Evolutionary conservation across 176 grass and related monocot species (phyloP), one percentile per base, ranked within the genome.

Genomic region (Rhynchospora pubera): DNA sequence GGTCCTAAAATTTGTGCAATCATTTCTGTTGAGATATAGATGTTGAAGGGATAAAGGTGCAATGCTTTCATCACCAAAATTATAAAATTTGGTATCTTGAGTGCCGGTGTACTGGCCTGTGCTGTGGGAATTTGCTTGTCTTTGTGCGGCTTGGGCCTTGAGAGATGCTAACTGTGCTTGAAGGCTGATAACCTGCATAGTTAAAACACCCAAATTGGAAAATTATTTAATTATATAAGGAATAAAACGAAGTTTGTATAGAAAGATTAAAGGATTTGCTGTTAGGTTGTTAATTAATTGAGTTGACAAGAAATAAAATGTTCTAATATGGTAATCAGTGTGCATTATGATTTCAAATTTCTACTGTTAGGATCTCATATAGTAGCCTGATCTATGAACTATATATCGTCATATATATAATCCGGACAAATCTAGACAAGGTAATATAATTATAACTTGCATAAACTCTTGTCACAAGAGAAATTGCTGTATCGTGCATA

Each of bases 141-240:
- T 81, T 64, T 81, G 79, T 4, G 43, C 24, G 65, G 79, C 60
- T 64, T 82, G 59, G 21, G 79, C 79, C 26, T 66, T 82, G 60
- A 82, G 79, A 52, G 60, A 65, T 82, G 79, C 22, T 82, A 82
- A 4, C 62, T 82, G 79, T 51, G 79, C 79, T 82, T 82, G 79
- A 50, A 82, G 79, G 21, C 79, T 82, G 42, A 82, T 82, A 63
- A 82, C 79, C 79, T 82, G 28, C 34, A 56, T 30, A 67, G 30
- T 67, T 67, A 7, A 51, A 22, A 65, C 18, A 65, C 59, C 65
- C 34, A 39, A 39, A 39, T 39, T 39, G 34, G 4, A 39, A 2
- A 39, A 39, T 39, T 39, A 39, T 0, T 39, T 39, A 39, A 39
- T 39, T 28, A 28, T 28, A 28, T 28, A 28, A 28, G 18, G 18